Evolutionary conservation across 176 grass and related monocot genomes (phyloP), one percentile per base, ranked within the genome.

Genomic region (Oryza coarctata): DNA sequence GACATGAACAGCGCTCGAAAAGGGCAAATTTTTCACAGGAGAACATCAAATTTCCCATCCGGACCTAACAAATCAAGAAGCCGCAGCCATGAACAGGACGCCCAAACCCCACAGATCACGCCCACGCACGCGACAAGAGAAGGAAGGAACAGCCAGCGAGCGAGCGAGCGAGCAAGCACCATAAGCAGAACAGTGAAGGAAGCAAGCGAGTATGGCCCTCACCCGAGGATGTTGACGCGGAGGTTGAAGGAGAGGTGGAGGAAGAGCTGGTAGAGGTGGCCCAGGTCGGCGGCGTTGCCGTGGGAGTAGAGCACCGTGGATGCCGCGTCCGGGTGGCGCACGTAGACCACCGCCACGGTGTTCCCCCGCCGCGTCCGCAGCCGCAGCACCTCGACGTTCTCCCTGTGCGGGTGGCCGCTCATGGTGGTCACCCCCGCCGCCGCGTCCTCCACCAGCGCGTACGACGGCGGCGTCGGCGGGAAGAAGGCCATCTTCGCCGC

Each of bases 401-500:
- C 94, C 35, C 91, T 57, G 85, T 92, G 94, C 10, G 89, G 91
- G 29, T 88, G 89, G 1, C 92, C 70, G 35, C 66, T 92, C 80
- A 97, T 88, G 35, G 87, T 89, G 63, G 89, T 67, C n/a, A 97
- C 62, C 63, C 91, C 94, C 1, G 77, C 79, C 33, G 55, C 87
- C 22, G 76, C 28, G 67, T 94, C 91, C 71, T 80, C 82, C 75
- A 85, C 82, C 64, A 97, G 82, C 76, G 87, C 73, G 87, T 97
- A 97, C 83, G 94, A 92, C 41, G 94, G 87, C 82, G 94, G 94
- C 41, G 88, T 68, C 38, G 94, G 94, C 23, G 94, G 94, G 85
- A 97, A 97, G 91, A 97, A 97, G 14, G 94, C 94, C 72, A 97
- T 82, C 89, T 97, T 97, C 73, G 94, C 89, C 85, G 94, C 91